Conservation (phyloP, 2,329 filamentous ascomycete species). For the Fusarium nisikadoi region DNA sequence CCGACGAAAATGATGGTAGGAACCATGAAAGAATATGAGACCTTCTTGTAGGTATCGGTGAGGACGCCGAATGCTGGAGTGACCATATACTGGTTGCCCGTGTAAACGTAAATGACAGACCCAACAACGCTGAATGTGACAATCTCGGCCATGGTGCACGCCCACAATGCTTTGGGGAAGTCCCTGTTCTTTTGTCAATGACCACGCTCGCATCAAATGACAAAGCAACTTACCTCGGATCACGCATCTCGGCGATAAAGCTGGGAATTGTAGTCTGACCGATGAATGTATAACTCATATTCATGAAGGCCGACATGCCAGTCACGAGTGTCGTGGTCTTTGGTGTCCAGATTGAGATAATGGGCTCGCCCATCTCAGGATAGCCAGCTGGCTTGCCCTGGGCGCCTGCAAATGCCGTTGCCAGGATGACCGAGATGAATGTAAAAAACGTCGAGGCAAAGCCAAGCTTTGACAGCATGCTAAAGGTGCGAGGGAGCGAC, state of each 20-base stretch:
- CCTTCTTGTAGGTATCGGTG: constrained; percentile 81
- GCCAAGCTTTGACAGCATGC: constrained; percentile 79
- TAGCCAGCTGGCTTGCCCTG: constrained; percentile 78
- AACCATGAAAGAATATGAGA: constrained; percentile 94
- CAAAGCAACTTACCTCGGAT: constrained; percentile 57
- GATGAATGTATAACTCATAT: constrained; percentile 95
- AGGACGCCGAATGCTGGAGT: constrained; percentile 88
- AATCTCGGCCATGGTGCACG: constrained; percentile 87
- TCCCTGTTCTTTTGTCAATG: constrained; percentile 60
- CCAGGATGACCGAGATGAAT: constrained; percentile 87
- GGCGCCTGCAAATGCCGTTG: constrained; percentile 81
- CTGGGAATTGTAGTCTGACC: constrained; percentile 92
- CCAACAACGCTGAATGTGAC: constrained; percentile 87
- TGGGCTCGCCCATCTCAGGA: constrained; percentile 67
- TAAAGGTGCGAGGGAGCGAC: constrained; percentile 88
- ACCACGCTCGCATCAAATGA: rapidly evolving
- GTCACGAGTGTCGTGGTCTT: constrained; percentile 79
- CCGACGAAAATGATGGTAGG: constrained; percentile 92
- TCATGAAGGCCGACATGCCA: constrained; percentile 88
- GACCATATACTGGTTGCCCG: constrained; percentile 88
- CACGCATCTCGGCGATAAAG: constrained; percentile 94
- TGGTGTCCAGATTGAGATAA: constrained; percentile 74
- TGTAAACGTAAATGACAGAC: constrained; percentile 82
- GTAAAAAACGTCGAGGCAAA: constrained; percentile 86
- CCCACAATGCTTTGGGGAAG: constrained; percentile 92